phyloP scores from a whole-genome alignment of 1,284 basidiomycete genomes.

The Puccinia polysora region DNA sequence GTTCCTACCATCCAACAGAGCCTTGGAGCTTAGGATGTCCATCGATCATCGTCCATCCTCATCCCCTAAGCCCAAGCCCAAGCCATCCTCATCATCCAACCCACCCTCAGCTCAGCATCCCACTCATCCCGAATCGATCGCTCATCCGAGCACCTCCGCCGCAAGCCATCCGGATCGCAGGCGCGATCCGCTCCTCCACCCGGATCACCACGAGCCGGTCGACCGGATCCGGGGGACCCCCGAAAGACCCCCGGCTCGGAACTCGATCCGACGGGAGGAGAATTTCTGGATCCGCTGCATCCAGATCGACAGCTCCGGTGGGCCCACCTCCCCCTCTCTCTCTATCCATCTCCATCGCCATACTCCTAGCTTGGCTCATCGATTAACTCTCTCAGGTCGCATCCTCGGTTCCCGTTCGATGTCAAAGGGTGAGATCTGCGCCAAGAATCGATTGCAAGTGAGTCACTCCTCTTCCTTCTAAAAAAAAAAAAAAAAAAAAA shows the following conservation, averaged over 20 bases:
- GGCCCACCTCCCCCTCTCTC: neutral
- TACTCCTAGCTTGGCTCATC: neutral
- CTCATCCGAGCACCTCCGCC: too few relatives aligned
- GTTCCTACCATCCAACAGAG: too few relatives aligned
- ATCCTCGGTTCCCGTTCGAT: constrained; percentile 3
- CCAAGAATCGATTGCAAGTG: constrained; percentile 82
- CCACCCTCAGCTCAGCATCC: too few relatives aligned
- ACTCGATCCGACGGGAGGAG: constrained; percentile 6
- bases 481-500: neutral
- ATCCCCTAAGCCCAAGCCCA: too few relatives aligned
- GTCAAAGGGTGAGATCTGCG: constrained; percentile 72
- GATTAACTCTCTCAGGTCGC: neutral
- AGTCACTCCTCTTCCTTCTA: constrained; percentile 49
- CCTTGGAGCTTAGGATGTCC: too few relatives aligned
- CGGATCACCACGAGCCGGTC: neutral
- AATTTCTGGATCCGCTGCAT: constrained; percentile 18
- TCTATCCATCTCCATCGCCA: neutral
- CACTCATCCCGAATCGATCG: too few relatives aligned
- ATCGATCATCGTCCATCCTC: too few relatives aligned
- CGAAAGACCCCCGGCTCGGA: neutral
- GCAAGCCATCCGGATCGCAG: too few relatives aligned
- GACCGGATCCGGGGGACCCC: neutral
- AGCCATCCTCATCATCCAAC: neutral
- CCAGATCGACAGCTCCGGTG: constrained; percentile 26
- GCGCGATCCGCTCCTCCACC: too few relatives aligned